Conservation (phyloP, 208 protist species). For the Trypanosoma cruzi region DNA sequence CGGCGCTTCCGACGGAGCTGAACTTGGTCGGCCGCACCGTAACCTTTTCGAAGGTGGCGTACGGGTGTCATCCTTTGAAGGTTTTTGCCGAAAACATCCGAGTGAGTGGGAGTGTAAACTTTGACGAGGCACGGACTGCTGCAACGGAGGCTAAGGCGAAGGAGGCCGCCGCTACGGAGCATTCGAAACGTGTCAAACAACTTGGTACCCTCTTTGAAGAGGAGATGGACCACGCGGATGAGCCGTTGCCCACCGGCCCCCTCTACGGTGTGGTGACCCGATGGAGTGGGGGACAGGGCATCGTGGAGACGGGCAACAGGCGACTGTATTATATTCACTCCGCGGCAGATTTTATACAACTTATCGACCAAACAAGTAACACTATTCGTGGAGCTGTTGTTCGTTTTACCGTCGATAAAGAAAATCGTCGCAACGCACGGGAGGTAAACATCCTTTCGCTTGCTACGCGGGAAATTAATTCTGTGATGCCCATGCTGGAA, state of each 20-base stretch:
- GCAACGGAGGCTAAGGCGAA: slow-evolving; percentile 42
- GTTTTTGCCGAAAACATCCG: slow-evolving; percentile 78
- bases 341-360: slow-evolving; percentile 74
- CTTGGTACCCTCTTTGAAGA: slow-evolving; percentile 27
- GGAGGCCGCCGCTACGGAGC: slow-evolving; percentile 28
- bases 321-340: slow-evolving; percentile 73
- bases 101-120: slow-evolving; percentile 47
- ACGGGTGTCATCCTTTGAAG: slow-evolving; percentile 49
- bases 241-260: slow-evolving; percentile 33
- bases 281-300: slow-evolving; percentile 89
- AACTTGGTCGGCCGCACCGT: slow-evolving; percentile 66
- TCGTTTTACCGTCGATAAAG: slow-evolving; percentile 52
- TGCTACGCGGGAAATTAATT: slow-evolving; percentile 35
- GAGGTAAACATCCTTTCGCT: slow-evolving; percentile 74
- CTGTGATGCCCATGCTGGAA: slow-evolving; percentile 57
- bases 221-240: slow-evolving; percentile 16
- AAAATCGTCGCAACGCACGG: slow-evolving; percentile 50
- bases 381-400: slow-evolving; percentile 84
- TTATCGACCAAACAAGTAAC: slow-evolving; percentile 59
- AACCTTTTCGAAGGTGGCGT: slow-evolving; percentile 68
- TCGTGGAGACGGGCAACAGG: slow-evolving; percentile 73
- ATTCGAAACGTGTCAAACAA: slow-evolving; percentile 25
- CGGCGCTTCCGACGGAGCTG: slow-evolving; percentile 72
- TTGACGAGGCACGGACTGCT: slow-evolving; percentile 49
- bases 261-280: slow-evolving; percentile 88